Conservation (phyloP, 208 protist species). For the Borovskyia barvae region DNA sequence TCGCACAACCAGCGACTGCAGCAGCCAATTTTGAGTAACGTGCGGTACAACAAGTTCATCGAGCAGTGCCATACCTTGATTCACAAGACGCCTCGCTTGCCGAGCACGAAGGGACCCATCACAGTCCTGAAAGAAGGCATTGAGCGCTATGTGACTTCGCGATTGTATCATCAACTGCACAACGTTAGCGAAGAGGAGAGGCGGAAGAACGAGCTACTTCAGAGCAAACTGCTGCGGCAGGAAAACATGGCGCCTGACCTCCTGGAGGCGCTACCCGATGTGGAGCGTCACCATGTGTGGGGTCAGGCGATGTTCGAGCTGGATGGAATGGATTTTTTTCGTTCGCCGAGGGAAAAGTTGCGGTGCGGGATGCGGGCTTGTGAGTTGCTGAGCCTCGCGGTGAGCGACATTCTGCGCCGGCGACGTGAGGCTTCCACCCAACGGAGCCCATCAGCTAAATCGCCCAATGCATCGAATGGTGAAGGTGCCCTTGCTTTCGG, state of each 20-base stretch:
- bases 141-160: slow-evolving; percentile 76
- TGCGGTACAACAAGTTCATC: slow-evolving; percentile 25
- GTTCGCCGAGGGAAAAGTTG: slow-evolving; percentile 76
- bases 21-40: slow-evolving; percentile 24
- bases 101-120: slow-evolving; percentile 3
- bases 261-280: slow-evolving; percentile 60
- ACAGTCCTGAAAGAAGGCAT: slow-evolving; percentile 59
- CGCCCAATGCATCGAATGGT: background rate
- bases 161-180: slow-evolving; percentile 67
- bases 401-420: slow-evolving; percentile 43
- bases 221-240: slow-evolving; percentile 35
- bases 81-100: slow-evolving; percentile 21
- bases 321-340: slow-evolving; percentile 87
- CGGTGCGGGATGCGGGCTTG: slow-evolving; percentile 67
- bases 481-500: slow-evolving; percentile 41
- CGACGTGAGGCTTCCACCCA: slow-evolving; percentile 10
- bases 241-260: slow-evolving; percentile 36
- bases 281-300: slow-evolving; percentile 77
- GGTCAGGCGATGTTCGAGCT: slow-evolving; percentile 78
- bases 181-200: slow-evolving; percentile 40
- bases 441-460: background rate
- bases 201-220: slow-evolving; percentile 33
- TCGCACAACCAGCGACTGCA: slow-evolving; percentile 26
- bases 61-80: slow-evolving; percentile 19
- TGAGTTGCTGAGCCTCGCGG: slow-evolving; percentile 43